Base-by-base conservation (phyloP, 768 basidiomycete genomes). In the Mycena floridula region DNA sequence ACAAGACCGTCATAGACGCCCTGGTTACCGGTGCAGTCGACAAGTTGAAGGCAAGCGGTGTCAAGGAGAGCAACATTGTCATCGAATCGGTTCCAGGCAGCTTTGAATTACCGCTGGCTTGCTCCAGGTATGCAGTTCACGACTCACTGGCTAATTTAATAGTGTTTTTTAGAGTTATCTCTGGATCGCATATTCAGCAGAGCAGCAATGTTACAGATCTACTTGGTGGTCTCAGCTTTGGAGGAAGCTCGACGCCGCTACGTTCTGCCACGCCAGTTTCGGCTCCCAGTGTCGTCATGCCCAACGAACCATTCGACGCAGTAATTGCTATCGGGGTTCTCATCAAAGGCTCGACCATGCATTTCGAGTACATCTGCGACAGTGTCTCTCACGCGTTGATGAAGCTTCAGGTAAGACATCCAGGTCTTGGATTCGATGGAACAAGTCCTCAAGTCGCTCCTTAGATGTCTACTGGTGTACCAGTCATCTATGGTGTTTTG, bases 351-450 rank as follows among this genome's bases (percentile, higher is more conserved):
- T 74, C 81, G 1, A 98, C 96, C 15, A 96, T 96, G 92, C 96
- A 99, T 69, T 99, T 98, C 64, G 96, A 99, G 64, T 99, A 99
- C 74, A 99, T 98, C 63, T 89, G 79, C 64, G 92, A 97, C 56
- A 80, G 82, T 49, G 94, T 97, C 47, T 82, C 91, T 32, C 88
- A 97, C 55, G 93, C 84, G 36, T 72, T 99, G 51, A 99, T 98
- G 96, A 79, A 78, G 56, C 81, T 97, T 18, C 92, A 95, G n/a
- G n/a, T n/a, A n/a, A n/a, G n/a, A n/a, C n/a, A n/a, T n/a, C n/a
- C n/a, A n/a, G n/a, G n/a, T n/a, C n/a, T n/a, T n/a, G n/a, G n/a
- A n/a, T n/a, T n/a, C n/a, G n/a, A n/a, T n/a, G n/a, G n/a, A n/a
- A n/a, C n/a, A n/a, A n/a, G n/a, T n/a, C n/a, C n/a, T n/a, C n/a